A percentile compares a stretch with the other conserved stretches of the same genome.
Conservation (phyloP, 331 rosid species). For the Phaseolus coccineus region DNA sequence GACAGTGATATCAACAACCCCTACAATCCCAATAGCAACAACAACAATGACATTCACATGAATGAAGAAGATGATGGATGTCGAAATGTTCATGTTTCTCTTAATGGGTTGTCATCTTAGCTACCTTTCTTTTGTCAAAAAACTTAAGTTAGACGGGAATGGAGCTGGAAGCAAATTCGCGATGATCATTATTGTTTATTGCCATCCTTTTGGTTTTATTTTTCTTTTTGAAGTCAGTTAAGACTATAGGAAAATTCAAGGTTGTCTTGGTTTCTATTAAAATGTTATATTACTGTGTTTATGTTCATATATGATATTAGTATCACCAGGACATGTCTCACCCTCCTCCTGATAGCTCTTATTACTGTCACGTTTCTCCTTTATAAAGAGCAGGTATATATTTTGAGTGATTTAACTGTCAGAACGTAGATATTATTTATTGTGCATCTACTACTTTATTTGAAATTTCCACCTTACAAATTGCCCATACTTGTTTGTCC, state of each 20-base stretch:
- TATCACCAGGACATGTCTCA: conserved; percentile 26
- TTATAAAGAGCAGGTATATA: background rate
- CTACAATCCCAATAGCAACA: conserved; percentile 15
- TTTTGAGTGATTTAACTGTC: conserved; percentile 3
- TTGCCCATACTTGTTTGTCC: conserved; percentile 50
- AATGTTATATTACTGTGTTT: conserved; percentile 28
- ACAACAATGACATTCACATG: conserved; percentile 44
- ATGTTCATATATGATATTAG: conserved; percentile 44
- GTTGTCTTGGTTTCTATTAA: conserved; percentile 14
- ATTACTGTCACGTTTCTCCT: conserved; percentile 8
- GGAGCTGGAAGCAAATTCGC: conserved; percentile 7
- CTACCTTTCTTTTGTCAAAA: conserved; percentile 33
- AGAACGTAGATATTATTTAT: conserved; percentile 23
- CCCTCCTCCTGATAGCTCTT: conserved; percentile 14
- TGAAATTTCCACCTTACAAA: conserved; percentile 41
- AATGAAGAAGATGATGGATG: conserved; percentile 49
- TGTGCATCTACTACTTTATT: conserved; percentile 10
- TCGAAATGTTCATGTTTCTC: conserved; percentile 55
- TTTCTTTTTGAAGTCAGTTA: background rate
- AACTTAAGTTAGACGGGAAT: conserved; percentile 20
- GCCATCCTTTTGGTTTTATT: background rate
- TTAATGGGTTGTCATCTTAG: conserved; percentile 55
- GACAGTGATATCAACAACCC: conserved; percentile 42
- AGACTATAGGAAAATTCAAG: conserved; percentile 29
- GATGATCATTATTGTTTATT: conserved; percentile 34